phyloP scores from a whole-genome alignment of 768 basidiomycete genomes.

The Auriscalpium orientale region DNA sequence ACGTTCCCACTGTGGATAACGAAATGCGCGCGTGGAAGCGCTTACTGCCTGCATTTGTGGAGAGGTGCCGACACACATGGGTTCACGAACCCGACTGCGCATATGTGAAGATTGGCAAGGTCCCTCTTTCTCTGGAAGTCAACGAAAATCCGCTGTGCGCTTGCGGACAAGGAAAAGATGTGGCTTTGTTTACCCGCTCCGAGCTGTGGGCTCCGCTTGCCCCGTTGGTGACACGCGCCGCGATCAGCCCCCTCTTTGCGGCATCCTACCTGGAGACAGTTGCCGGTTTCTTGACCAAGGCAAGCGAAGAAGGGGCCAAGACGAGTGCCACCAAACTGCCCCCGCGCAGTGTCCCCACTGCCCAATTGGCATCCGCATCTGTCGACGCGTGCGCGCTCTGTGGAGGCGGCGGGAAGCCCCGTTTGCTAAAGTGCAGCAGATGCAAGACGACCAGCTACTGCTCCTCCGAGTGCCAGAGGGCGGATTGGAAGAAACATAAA shows the following conservation, averaged over 20 bases:
- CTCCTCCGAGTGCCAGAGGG: slow-evolving; percentile 36
- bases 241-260: slow-evolving; percentile 46
- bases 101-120: slow-evolving; percentile 25
- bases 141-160: slow-evolving; percentile 38
- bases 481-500: slow-evolving; percentile 43
- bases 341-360: neutral
- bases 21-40: slow-evolving; percentile 42
- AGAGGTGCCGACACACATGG: slow-evolving; percentile 47
- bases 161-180: slow-evolving; percentile 45
- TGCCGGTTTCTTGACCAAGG: slow-evolving; percentile 2
- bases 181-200: slow-evolving; percentile 27
- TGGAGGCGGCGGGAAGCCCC: slow-evolving; percentile 23
- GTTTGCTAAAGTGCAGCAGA: slow-evolving; percentile 26
- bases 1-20: slow-evolving; percentile 19
- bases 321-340: neutral
- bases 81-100: slow-evolving; percentile 39
- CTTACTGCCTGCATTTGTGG: slow-evolving; percentile 41
- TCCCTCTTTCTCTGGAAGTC: slow-evolving; percentile 33
- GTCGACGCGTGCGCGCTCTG: slow-evolving; percentile 23
- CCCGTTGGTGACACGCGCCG: slow-evolving; percentile 40
- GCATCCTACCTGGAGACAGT: slow-evolving; percentile 41
- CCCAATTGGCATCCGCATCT: neutral
- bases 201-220: slow-evolving; percentile 32
- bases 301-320: neutral
- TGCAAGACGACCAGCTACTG: slow-evolving; percentile 39